Base-by-base conservation (phyloP, 2,329 filamentous ascomycete species). In the Colletotrichum nymphaeae region DNA sequence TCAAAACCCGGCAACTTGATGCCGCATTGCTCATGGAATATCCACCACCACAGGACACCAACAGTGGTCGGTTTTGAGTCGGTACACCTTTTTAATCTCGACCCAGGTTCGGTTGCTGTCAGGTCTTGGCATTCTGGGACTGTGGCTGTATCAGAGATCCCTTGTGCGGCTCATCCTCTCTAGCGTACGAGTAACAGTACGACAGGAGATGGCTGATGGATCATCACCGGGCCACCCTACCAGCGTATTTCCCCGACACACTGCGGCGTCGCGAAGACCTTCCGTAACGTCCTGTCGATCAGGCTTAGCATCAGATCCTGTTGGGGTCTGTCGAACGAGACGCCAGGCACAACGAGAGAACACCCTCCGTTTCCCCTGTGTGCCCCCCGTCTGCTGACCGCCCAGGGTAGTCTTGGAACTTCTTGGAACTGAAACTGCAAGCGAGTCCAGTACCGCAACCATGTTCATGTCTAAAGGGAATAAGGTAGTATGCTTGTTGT, bases 281-380 rank as follows among this genome's bases (percentile, higher is more conserved):
- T 59, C 70, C 70, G 60, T 56, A 60, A 65, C 67, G 55, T n/a
- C 22, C 32, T 35, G 70, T 57, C 53, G 70, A 70, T 65, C 66
- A 69, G 26, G 66, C 70, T 65, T 57, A 69, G 66, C 70, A 64
- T 73, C 70, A 73, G 70, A 69, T 73, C 60, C n/a, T 22, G 55
- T 46, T 32, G 32, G 32, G 53, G 19, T 49, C 28, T 35, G 24
- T 26, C 58, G 24, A 11, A 58, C 28, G 58, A 28, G 49, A 30
- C 22, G n/a, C 42, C 42, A n/a, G 42, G 42, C 16, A n/a, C 42
- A 49, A 49, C 16, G 19, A 49, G 42, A 49, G 19, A 49, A 49
- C 42, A 49, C 42, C 42, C 42, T 49, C 42, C 19, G 19, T 19
- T 49, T 46, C 16, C 52, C 37, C 37, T 42, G 37, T 26, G 12